Conservation (phyloP, 2,329 filamentous ascomycete species). For the Laburnicola sp. region DNA sequence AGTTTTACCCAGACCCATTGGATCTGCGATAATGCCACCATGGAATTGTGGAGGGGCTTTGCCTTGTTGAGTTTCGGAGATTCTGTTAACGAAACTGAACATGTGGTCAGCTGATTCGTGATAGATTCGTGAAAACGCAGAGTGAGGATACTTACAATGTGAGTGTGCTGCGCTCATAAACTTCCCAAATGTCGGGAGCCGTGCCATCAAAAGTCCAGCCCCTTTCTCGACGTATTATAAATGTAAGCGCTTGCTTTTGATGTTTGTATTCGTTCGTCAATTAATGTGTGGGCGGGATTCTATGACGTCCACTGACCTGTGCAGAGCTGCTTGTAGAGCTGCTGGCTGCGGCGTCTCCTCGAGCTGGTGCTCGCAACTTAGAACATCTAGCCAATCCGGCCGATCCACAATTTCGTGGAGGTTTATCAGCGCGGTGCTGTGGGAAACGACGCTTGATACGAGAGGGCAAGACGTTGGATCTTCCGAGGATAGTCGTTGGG, state of each 20-base stretch:
- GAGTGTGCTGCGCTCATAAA: slow-evolving; percentile 1
- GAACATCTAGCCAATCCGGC: slow-evolving; percentile 11
- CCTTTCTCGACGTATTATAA: slow-evolving; percentile 15
- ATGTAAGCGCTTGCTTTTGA: slow-evolving; percentile 18
- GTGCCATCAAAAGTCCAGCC: slow-evolving; percentile 11
- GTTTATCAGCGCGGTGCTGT: neutral
- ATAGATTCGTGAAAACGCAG: neutral
- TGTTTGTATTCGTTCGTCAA: slow-evolving; percentile 2
- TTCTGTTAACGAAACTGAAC: slow-evolving; percentile 11
- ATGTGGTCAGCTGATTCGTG: neutral
- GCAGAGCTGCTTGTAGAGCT: slow-evolving; percentile 2
- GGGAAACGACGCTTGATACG: slow-evolving; percentile 26
- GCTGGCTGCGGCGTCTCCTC: slow-evolving; percentile 9
- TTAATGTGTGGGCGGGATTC: neutral
- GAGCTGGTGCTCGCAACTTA: slow-evolving; percentile 8
- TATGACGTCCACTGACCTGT: neutral
- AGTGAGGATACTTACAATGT: slow-evolving; percentile 1
- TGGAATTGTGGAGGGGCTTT: slow-evolving; percentile 12
- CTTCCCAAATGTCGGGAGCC: slow-evolving; percentile 13
- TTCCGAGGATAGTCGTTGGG: slow-evolving; percentile 14
- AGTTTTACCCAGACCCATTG: slow-evolving; percentile 25
- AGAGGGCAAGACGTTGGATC: neutral
- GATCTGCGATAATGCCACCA: slow-evolving; percentile 23
- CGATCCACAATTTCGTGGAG: slow-evolving; percentile 9
- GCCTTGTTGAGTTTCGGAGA: slow-evolving; percentile 10